Evolutionary conservation across 2,329 filamentous ascomycete species (phyloP), one percentile per base, ranked within the genome.

Genomic region (Sclerotinia glacialis): DNA sequence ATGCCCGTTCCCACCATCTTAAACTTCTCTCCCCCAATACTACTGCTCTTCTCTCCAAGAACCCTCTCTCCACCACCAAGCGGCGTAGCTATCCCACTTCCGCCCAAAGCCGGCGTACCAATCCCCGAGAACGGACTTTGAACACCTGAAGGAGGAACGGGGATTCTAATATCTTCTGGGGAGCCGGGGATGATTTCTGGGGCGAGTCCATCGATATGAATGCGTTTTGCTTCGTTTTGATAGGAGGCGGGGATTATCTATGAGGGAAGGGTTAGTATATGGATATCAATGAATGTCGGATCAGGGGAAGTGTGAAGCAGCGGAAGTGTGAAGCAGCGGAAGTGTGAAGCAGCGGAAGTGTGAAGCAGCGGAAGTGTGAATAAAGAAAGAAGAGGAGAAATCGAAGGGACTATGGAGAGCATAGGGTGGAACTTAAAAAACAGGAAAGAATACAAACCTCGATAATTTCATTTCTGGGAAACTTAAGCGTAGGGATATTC

Each of bases 381-480:
- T n/a, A 9, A 28, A 28, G 28, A 28, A 5, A 28, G 5, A 28
- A 28, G 8, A 2, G n/a, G 16, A 5, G 2, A 9, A 18, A 7
- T 18, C 3, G 46, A 2, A 12, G 14, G 16, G 31, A 58, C 69
- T 47, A 68, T 66, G 46, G 5, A 26, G 18, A n/a, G 28, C 40
- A 4, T 44, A 42, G 23, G 37, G 40, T 26, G 34, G 54, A 40
- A 26, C 16, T 34, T 14, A 18, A 14, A 8, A 42, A 28, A 28
- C 0, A 58, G 31, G 23, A 23, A 21, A 31, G 14, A 12, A 37
- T 14, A 70, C 79, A 72, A 76, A 86, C 87, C 82, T 99, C 95
- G 72, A 99, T 97, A 76, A 99, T 98, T 77, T 99, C 93, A 76
- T 99, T 90, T 53, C 95, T 90, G 5, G 95, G 95, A 75, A 99